Conservation (phyloP, 768 basidiomycete species). For the Lactarius pseudohatsudake region DNA sequence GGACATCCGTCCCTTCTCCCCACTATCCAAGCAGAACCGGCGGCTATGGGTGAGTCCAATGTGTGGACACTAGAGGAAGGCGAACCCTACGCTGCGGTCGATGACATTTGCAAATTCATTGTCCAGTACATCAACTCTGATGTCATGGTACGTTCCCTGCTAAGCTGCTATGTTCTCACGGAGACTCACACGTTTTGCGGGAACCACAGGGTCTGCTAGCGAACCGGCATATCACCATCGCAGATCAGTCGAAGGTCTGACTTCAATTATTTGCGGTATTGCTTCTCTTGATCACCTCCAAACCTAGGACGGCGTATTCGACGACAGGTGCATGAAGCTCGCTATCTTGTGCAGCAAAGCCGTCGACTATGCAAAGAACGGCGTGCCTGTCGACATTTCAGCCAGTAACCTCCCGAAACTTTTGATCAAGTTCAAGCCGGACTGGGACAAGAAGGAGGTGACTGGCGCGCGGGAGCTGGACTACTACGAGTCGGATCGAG, state of each 20-base stretch:
- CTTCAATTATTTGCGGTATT: not conserved
- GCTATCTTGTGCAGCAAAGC: constrained; percentile 63
- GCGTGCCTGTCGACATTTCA: constrained; percentile 61
- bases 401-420: constrained; percentile 44
- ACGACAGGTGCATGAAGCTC: constrained; percentile 54
- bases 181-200: not conserved
- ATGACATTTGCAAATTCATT: constrained; percentile 45
- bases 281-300: not conserved
- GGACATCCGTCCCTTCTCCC: constrained; percentile 54
- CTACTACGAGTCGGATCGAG: too few relatives aligned
- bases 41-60: too few relatives aligned
- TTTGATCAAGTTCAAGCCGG: constrained; percentile 67
- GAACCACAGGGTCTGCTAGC: constrained; percentile 58
- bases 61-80: constrained; percentile 23
- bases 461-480: too few relatives aligned
- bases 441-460: constrained; percentile 57
- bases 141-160: constrained; percentile 54
- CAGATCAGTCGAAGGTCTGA: constrained; percentile 72
- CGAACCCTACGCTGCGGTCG: constrained; percentile 30
- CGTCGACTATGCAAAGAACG: constrained; percentile 81
- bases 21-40: constrained; percentile 35
- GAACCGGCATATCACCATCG: constrained; percentile 65
- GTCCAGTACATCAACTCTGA: constrained; percentile 85
- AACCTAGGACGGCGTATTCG: constrained; percentile 57
- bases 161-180: not conserved